Base-by-base conservation (phyloP, 2,329 filamentous ascomycete species). In the Ophiocordyceps australis region DNA sequence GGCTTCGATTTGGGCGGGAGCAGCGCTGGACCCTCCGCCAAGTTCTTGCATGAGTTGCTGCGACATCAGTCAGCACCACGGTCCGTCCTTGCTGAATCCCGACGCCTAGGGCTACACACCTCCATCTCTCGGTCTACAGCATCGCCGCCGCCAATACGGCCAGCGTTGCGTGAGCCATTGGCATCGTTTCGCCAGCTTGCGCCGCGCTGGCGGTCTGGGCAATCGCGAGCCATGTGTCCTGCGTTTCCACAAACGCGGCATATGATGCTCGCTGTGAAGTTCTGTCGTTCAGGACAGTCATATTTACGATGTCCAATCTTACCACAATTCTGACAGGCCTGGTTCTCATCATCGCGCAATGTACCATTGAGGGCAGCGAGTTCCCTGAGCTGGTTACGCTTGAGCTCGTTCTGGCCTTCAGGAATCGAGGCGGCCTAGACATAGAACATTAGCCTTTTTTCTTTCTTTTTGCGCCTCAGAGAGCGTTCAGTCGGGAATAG, bases 281-380 rank as follows among this genome's bases (percentile, higher is more conserved):
- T 98, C 49, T 85, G 81, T 52, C 89, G 81, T 57, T 98, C 82
- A 10, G 89, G 89, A 42, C 89, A 98, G 49, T 98, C 89, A 50
- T 94, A 95, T 57, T 98, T 98, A 55, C 89, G 77, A 54, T 98
- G 89, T 32, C 89, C 89, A 37, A 98, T 98, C 65, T 95, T 83
- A 41, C 89, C 89, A 54, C 81, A 98, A 62, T 98, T 98, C 59
- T 98, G 89, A 57, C 89, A 98, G 37, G 89, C 89, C 52, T 98
- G 89, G 54, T 98, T 98, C 51, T 98, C 89, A 44, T 98, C 89
- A 47, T 98, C 89, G 60, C 89, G 86, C 13, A 98, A 74, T 7
- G 89, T 98, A 69, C 89, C 89, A 71, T 98, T 98, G 42, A 98
- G 77, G 15, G 89, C 83, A 22, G 89, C 89, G 36, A 98, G 79